Conservation (phyloP, 2,329 filamentous ascomycete genomes). For the Trichoderma citrinoviride region DNA sequence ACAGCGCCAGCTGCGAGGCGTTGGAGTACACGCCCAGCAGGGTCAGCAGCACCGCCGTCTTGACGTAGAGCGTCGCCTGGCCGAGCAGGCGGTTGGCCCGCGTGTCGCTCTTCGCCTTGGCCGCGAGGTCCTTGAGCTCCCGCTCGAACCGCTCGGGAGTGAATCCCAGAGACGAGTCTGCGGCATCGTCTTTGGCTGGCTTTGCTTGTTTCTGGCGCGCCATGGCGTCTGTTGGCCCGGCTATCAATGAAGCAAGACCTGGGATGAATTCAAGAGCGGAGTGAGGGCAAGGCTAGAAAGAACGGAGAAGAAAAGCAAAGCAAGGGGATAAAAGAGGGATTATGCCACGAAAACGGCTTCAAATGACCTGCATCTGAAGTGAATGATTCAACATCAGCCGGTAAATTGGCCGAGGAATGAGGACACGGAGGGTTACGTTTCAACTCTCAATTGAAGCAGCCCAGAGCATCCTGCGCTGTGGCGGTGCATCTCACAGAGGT, state of each 20-base stretch:
- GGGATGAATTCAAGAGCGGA: not conserved
- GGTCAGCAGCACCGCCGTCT: conserved; percentile 31
- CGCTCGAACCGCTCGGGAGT: conserved; percentile 53
- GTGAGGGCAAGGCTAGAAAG: not conserved
- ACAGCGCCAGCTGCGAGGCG: conserved; percentile 71
- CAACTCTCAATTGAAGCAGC: no score
- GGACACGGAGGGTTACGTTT: conserved; percentile 23
- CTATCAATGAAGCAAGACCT: not conserved
- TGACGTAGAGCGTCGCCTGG: conserved; percentile 42
- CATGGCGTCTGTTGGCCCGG: not conserved
- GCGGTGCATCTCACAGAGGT: not conserved
- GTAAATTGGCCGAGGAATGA: not conserved
- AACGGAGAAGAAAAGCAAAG: no score
- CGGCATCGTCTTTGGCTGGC: not conserved
- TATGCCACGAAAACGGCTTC: conserved; percentile 24
- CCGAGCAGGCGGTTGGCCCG: conserved; percentile 35
- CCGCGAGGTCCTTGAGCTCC: conserved; percentile 52
- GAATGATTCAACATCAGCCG: conserved; percentile 23
- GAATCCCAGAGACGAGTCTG: conserved; percentile 34
- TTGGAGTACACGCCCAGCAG: conserved; percentile 60
- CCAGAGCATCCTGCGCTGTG: conserved; percentile 10
- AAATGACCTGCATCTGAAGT: conserved; percentile 37
- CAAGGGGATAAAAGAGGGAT: not conserved
- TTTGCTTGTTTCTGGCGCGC: not conserved
- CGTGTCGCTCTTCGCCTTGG: conserved; percentile 39